A percentile compares a stretch with the other conserved stretches of the same genome.
Conservation (phyloP, 768 basidiomycete genomes). For the Rhodotorula kratochvilovae region DNA sequence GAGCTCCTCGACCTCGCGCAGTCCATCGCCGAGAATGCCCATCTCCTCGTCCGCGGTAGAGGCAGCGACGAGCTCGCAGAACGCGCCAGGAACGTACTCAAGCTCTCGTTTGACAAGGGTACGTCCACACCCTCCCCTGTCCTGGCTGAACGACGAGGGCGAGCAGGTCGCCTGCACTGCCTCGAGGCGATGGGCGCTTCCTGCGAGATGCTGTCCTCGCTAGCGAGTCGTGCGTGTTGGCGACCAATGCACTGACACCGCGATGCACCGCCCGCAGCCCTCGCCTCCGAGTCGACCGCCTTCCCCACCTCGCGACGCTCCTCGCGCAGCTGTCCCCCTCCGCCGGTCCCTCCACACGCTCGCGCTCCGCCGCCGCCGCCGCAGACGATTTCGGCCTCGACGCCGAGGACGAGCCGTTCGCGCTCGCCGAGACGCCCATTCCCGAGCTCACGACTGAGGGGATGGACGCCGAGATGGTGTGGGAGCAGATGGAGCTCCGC, state of each 20-base stretch:
- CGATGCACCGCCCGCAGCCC: constrained; percentile 51
- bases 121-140: constrained; percentile 10
- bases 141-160: no score
- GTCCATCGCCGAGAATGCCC: constrained; percentile 40
- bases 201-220: no score
- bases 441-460: constrained; percentile 57
- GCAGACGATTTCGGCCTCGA: constrained; percentile 47
- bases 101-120: constrained; percentile 49
- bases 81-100: constrained; percentile 45
- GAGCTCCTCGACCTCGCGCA: constrained; percentile 28
- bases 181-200: neutral
- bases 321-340: constrained; percentile 64
- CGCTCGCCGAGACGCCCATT: constrained; percentile 61
- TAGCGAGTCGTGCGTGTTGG: no score
- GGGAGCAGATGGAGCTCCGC: constrained; percentile 87
- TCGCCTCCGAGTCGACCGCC: constrained; percentile 65
- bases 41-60: constrained; percentile 37
- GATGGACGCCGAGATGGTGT: constrained; percentile 81
- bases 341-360: constrained; percentile 57
- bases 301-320: constrained; percentile 63
- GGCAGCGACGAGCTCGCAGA: constrained; percentile 44
- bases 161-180: neutral
- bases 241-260: no score
- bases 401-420: constrained; percentile 37
- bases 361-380: constrained; percentile 46